These are phyloP conservation scores for Paxillus rubicundulus DNA, from an alignment of 768 basidiomycete species.

Conservation along the genomic window DNA sequence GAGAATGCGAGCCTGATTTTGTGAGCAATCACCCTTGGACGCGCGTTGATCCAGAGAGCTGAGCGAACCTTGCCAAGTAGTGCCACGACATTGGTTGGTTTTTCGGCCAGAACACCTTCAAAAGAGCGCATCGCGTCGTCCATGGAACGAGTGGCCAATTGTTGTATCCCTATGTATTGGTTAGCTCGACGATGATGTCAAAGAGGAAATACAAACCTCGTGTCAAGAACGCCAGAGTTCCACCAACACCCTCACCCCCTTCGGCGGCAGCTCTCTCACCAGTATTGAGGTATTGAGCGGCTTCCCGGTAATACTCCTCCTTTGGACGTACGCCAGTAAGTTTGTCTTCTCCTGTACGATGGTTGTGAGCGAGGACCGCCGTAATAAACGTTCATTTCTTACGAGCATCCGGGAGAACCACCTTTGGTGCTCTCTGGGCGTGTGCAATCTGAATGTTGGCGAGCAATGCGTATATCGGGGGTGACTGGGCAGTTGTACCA, in stretches of 20 bases:
- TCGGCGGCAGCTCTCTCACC: conserved; percentile 54
- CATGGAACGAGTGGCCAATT: conserved; percentile 75
- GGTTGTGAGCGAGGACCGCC: not conserved
- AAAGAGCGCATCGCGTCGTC: conserved; percentile 82
- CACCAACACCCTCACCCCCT: conserved; percentile 56
- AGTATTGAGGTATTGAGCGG: conserved; percentile 64
- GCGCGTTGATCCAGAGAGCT: not conserved
- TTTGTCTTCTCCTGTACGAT: conserved; percentile 57
- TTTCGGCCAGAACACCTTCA: conserved; percentile 70
- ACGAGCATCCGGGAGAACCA: conserved; percentile 73
- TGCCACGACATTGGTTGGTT: conserved; percentile 85
- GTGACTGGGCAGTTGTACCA: conserved; percentile 49
- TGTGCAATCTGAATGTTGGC: conserved; percentile 83
- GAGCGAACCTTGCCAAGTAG: conserved; percentile 76
- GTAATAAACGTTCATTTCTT: conserved; percentile 23
- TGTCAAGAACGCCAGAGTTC: conserved; percentile 59
- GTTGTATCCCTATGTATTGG: conserved; percentile 62
- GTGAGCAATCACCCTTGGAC: not conserved
- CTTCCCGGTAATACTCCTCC: conserved; percentile 66
- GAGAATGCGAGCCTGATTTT: conserved; percentile 70
- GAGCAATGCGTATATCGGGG: conserved; percentile 76
- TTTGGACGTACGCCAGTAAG: conserved; percentile 59
- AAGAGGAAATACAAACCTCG: conserved; percentile 47
- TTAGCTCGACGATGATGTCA: not conserved
- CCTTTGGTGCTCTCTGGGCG: conserved; percentile 82